Evolutionary conservation across 306 rosid genomes (phyloP).

Genomic region (Sesbania bispinosa): DNA sequence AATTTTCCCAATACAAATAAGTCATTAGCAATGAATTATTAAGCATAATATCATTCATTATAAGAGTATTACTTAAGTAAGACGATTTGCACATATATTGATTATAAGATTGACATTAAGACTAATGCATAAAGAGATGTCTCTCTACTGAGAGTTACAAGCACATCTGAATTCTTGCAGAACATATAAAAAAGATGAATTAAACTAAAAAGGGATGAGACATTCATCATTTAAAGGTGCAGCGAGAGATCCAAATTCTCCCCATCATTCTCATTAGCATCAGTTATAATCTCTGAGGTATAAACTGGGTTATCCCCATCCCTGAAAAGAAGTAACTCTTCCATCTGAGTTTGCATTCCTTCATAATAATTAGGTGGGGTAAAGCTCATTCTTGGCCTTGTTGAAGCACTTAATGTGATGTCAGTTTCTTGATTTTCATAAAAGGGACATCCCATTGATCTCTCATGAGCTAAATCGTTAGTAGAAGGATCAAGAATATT

Average conservation of each 20-base stretch:
- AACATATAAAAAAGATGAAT: too few species aligned
- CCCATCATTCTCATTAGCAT: neutral
- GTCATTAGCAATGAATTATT: neutral
- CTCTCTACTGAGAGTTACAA: neutral
- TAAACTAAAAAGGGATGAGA: neutral
- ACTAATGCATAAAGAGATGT: neutral
- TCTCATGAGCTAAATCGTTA: neutral
- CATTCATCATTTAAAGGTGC: constrained; percentile 31
- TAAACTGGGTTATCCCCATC: neutral
- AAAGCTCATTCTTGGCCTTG: constrained; percentile 13
- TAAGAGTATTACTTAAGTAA: neutral
- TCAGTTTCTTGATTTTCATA: neutral
- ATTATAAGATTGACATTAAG: neutral
- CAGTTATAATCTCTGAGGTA: neutral
- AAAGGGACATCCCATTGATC: constrained; percentile 1
- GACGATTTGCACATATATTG: too few species aligned
- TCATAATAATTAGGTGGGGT: neutral
- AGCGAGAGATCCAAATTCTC: constrained; percentile 31
- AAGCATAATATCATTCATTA: neutral
- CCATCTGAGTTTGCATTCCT: neutral
- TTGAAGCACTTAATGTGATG: neutral
- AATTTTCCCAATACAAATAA: neutral
- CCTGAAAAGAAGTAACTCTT: constrained; percentile 29
- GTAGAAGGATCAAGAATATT: neutral
- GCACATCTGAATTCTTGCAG: neutral